These are phyloP conservation scores for Solanum hybrid DNA, from an alignment of 305 asterid species.

Conservation along the genomic window DNA sequence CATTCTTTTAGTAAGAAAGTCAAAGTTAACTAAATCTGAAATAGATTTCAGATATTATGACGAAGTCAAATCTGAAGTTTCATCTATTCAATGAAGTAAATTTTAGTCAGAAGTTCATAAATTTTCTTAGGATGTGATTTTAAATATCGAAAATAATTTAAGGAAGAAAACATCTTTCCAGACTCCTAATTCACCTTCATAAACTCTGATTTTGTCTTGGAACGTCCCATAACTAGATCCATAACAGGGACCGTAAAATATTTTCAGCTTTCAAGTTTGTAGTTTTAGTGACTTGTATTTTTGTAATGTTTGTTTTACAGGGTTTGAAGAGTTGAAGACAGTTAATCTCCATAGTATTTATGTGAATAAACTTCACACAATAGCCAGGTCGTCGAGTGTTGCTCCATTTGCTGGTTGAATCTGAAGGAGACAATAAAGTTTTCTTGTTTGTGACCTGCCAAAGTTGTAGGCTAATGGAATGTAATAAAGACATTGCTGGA, in stretches of 20 bases:
- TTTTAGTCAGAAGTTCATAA: background rate
- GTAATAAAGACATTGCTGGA: constrained; percentile 23
- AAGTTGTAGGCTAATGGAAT: constrained; percentile 25
- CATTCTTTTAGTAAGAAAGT: background rate
- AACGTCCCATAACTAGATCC: background rate
- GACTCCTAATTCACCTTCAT: background rate
- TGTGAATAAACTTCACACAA: background rate
- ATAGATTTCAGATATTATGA: background rate
- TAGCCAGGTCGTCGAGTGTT: background rate
- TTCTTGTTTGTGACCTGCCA: background rate
- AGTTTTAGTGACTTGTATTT: background rate
- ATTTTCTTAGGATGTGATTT: background rate
- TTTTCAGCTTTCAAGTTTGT: background rate
- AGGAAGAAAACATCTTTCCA: background rate
- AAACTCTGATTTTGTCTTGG: background rate
- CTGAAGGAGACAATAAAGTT: background rate
- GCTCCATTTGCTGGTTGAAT: background rate
- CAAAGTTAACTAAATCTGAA: background rate
- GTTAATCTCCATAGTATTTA: background rate
- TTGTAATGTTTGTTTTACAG: background rate
- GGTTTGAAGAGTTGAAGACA: background rate
- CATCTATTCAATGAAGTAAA: background rate
- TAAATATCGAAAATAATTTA: background rate
- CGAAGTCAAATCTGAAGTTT: background rate
- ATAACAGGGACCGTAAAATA: background rate